phyloP scores from a whole-genome alignment of 2,329 filamentous ascomycete species.

The Penicillium glabrum region DNA sequence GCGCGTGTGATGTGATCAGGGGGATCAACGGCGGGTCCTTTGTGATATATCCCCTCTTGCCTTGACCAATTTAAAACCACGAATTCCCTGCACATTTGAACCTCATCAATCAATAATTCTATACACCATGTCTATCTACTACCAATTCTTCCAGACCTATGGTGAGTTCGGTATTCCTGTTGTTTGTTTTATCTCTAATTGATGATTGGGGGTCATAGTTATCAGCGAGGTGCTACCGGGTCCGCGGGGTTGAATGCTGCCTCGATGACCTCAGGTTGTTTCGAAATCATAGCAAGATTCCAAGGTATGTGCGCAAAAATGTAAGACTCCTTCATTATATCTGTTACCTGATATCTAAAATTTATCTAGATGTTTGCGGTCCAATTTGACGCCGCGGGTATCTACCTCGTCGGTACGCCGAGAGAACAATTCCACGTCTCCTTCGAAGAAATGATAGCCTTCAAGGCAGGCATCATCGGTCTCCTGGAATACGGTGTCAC shows the following conservation, averaged over 20 bases:
- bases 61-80: neutral
- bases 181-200: neutral
- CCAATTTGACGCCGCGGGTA: slow-evolving; percentile 21
- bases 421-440: slow-evolving; percentile 18
- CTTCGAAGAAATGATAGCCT: slow-evolving; percentile 21
- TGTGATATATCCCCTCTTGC: neutral
- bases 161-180: neutral
- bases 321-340: neutral
- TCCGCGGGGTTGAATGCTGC: neutral
- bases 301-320: neutral
- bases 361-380: slow-evolving; percentile 14
- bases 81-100: neutral
- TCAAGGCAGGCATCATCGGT: slow-evolving; percentile 15
- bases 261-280: neutral
- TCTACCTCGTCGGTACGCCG: slow-evolving; percentile 20
- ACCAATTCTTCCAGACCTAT: neutral
- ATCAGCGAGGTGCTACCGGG: neutral
- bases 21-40: neutral
- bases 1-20: neutral
- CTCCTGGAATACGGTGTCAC: slow-evolving; percentile 21
- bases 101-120: neutral
- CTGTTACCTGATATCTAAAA: neutral
- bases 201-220: neutral
- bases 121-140: neutral
- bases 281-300: neutral